Evolutionary conservation across 163 green algal genomes (phyloP).

Genomic region (Picocystis sp.): DNA sequence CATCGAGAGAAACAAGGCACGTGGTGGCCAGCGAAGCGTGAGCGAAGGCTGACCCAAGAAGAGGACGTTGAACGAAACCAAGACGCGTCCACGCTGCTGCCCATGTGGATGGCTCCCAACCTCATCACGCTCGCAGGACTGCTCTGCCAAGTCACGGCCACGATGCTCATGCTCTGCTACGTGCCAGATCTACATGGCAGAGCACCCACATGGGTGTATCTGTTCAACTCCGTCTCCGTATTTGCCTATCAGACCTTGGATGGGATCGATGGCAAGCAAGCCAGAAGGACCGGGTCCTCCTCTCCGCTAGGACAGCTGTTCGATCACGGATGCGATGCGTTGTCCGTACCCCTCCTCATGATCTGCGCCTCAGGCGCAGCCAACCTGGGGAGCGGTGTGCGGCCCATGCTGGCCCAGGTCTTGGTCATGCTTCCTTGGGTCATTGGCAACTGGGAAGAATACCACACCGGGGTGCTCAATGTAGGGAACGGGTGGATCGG

Average conservation of each 20-base stretch:
- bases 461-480: constrained; percentile 47
- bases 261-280: constrained; percentile 72
- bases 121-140: constrained; percentile 75
- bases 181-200: constrained; percentile 2
- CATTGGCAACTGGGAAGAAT: constrained; percentile 81
- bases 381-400: too few species aligned
- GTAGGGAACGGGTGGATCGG: constrained; percentile 55
- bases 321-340: constrained; percentile 53
- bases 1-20: too few species aligned
- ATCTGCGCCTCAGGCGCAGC: constrained; percentile 4
- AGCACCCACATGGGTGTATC: constrained; percentile 45
- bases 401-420: too few species aligned
- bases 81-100: constrained; percentile 18
- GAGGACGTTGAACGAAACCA: too few species aligned
- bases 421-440: constrained; percentile 49
- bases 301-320: constrained; percentile 85
- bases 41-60: too few species aligned
- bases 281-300: constrained; percentile 58
- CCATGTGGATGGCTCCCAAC: constrained; percentile 84
- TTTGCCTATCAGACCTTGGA: constrained; percentile 69
- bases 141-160: constrained; percentile 39
- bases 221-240: constrained; percentile 32
- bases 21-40: too few species aligned
- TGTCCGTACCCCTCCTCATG: constrained; percentile 45
- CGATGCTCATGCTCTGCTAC: constrained; percentile 25